phyloP scores from a whole-genome alignment of 2,329 filamentous ascomycete genomes.

The Akanthomyces dipterigenus region DNA sequence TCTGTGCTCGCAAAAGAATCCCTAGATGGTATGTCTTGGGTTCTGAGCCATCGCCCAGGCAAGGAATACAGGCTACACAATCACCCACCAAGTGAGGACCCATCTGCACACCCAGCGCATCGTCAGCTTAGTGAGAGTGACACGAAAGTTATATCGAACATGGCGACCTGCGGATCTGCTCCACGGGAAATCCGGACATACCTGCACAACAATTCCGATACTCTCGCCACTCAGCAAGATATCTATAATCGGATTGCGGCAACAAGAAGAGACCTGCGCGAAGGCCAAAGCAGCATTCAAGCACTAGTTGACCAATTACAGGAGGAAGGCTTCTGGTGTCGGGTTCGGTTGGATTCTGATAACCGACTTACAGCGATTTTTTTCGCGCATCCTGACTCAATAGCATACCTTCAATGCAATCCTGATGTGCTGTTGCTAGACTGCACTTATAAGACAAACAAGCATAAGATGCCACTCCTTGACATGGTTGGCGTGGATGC shows the following conservation, averaged over 20 bases:
- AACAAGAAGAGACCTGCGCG: conserved; percentile 11
- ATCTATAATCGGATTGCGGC: conserved; percentile 18
- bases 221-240: conserved; percentile 17
- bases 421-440: conserved; percentile 17
- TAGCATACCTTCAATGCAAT: conserved; percentile 17
- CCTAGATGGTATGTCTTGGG: conserved; percentile 8
- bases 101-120: conserved; percentile 11
- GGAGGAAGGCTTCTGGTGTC: conserved; percentile 16
- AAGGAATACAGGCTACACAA: conserved; percentile 8
- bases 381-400: conserved; percentile 19
- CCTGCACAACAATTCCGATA: conserved; percentile 12
- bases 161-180: conserved; percentile 13
- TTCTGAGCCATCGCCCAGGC: conserved; percentile 11
- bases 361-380: conserved; percentile 17
- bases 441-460: conserved; percentile 21
- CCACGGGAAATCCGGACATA: conserved; percentile 16
- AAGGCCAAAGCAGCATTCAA: conserved; percentile 17
- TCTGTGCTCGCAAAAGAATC: conserved; percentile 14
- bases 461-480: conserved; percentile 18
- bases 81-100: conserved; percentile 8
- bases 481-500: conserved; percentile 19
- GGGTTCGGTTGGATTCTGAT: conserved; percentile 15
- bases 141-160: conserved; percentile 2
- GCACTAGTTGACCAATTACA: conserved; percentile 16
- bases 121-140: conserved; percentile 9